Evolutionary conservation across 192 early-diverging fungal genomes (phyloP).

Genomic region (Podila minutissima): DNA sequence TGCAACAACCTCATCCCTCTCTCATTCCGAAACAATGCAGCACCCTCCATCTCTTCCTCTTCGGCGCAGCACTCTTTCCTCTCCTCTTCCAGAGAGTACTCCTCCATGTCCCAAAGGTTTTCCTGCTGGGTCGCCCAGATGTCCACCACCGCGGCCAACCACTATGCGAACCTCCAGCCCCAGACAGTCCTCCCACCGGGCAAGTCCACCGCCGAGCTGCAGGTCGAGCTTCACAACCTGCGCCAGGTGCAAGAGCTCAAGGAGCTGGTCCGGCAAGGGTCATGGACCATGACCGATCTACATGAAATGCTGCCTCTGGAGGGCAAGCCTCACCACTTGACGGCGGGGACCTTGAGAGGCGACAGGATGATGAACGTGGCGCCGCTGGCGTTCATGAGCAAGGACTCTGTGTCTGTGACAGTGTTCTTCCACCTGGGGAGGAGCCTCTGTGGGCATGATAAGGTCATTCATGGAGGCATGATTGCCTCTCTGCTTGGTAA

Average conservation of each 20-base stretch:
- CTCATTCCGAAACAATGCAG: too few species aligned
- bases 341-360: conserved; percentile 45
- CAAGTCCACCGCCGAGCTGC: neutral
- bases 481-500: neutral
- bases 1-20: neutral
- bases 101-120: neutral
- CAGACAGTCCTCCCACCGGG: neutral
- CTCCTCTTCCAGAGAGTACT: neutral
- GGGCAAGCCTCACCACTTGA: neutral
- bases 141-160: neutral
- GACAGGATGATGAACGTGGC: conserved; percentile 56
- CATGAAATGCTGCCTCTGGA: neutral
- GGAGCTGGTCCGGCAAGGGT: neutral
- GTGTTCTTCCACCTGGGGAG: conserved; percentile 70
- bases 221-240: neutral
- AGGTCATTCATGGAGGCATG: conserved; percentile 76
- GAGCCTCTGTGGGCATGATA: conserved; percentile 72
- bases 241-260: neutral
- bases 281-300: neutral
- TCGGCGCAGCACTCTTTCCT: too few species aligned
- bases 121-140: neutral
- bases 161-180: neutral
- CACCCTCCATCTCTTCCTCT: too few species aligned
- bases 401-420: conserved; percentile 46
- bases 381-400: conserved; percentile 57